A percentile compares a stretch with the other conserved stretches of the same genome.
These are phyloP conservation scores for Rhodotorula sp. DNA, from an alignment of 1,284 basidiomycete species.

Conservation along the genomic window DNA sequence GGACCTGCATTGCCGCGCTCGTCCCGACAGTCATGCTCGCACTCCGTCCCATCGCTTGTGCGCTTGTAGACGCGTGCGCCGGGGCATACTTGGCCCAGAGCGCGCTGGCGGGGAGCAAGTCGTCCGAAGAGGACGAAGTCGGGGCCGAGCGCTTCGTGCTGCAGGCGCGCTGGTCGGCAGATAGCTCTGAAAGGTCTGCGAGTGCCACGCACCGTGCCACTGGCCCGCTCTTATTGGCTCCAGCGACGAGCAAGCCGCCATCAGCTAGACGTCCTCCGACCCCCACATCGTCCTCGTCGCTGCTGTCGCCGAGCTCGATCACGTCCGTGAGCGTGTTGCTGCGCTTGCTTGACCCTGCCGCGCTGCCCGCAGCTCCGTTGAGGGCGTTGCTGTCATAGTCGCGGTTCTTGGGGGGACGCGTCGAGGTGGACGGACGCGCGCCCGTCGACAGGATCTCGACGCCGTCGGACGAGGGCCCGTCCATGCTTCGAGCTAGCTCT, in stretches of 20 bases:
- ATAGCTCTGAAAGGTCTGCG: no score
- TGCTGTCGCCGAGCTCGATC: slow-evolving; percentile 25
- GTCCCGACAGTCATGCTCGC: slow-evolving; percentile 10
- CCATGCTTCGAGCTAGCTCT: neutral
- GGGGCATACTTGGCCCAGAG: neutral
- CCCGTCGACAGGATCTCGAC: slow-evolving; percentile 8
- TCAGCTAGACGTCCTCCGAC: slow-evolving; percentile 1
- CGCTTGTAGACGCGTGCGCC: neutral
- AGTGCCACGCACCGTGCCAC: neutral
- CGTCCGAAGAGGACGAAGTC: slow-evolving; percentile 7
- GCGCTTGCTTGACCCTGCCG: no score
- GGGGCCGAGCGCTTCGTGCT: neutral
- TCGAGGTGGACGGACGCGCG: neutral
- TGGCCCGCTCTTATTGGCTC: neutral
- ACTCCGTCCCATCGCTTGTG: neutral
- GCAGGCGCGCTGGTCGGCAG: neutral
- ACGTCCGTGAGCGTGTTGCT: neutral
- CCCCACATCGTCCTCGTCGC: slow-evolving; percentile 9
- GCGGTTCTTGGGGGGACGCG: no score
- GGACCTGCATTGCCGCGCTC: neutral
- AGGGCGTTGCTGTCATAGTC: neutral
- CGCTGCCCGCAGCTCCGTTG: neutral
- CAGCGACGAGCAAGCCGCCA: neutral
- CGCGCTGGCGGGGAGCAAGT: neutral
- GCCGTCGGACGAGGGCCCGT: slow-evolving; percentile 6